These are phyloP conservation scores for Lepidium didymum DNA, from an alignment of 345 rosid species.

Conservation along the genomic window DNA sequence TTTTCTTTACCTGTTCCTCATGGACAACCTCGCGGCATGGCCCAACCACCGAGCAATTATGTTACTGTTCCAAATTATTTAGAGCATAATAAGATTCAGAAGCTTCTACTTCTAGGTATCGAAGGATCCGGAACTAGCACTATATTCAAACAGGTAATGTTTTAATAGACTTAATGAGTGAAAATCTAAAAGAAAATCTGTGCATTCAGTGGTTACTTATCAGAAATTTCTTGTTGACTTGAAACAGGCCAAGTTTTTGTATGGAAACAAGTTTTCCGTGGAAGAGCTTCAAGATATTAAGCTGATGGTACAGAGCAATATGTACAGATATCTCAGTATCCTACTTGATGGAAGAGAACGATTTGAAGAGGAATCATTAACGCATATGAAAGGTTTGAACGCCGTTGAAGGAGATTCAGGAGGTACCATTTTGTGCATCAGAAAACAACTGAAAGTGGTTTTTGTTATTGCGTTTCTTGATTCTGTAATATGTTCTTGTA, in stretches of 20 bases:
- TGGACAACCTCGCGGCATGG: slow-evolving; percentile 57
- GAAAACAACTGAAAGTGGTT: background rate
- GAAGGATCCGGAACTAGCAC: slow-evolving; percentile 98
- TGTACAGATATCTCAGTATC: slow-evolving; percentile 90
- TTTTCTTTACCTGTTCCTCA: slow-evolving; percentile 88
- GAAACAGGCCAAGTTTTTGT: slow-evolving; percentile 87
- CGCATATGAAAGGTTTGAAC: slow-evolving; percentile 35
- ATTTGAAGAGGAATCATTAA: slow-evolving; percentile 86
- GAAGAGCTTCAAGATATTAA: slow-evolving; percentile 88
- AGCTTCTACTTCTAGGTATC: slow-evolving; percentile 78
- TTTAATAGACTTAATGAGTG: background rate
- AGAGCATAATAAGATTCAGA: slow-evolving; percentile 74
- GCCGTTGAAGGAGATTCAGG: slow-evolving; percentile 39
- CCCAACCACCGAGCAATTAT: slow-evolving; percentile 73
- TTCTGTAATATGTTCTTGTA: slow-evolving; percentile 25
- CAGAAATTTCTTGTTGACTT: background rate
- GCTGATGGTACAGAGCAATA: slow-evolving; percentile 95
- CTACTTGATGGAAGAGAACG: slow-evolving; percentile 95
- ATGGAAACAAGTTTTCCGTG: slow-evolving; percentile 67
- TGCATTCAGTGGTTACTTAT: slow-evolving; percentile 2
- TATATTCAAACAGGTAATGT: slow-evolving; percentile 83
- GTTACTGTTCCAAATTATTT: slow-evolving; percentile 67
- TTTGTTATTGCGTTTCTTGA: background rate
- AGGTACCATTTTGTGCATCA: slow-evolving; percentile 33
- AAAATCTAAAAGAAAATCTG: background rate